Conservation (phyloP, 2,329 filamentous ascomycete species). For the Stachybotrys echinatus region DNA sequence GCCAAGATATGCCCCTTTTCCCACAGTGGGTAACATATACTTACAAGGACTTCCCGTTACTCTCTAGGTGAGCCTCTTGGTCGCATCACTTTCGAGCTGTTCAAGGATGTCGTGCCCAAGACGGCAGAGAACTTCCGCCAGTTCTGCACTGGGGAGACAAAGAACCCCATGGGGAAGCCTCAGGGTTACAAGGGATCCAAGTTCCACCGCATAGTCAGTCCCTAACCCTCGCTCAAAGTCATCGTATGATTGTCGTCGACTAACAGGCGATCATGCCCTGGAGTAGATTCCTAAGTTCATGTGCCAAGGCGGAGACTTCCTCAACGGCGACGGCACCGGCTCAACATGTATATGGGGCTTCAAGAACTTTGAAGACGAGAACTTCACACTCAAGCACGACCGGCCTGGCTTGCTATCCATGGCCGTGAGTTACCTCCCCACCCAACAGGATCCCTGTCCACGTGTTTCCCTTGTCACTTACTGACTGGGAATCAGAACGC, state of each 20-base stretch:
- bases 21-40: no score
- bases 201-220: conserved; percentile 84
- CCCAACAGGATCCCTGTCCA: neutral
- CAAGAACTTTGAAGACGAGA: conserved; percentile 83
- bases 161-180: conserved; percentile 68
- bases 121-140: conserved; percentile 97
- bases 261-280: neutral
- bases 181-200: conserved; percentile 94
- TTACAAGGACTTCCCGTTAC: neutral
- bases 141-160: conserved; percentile 92
- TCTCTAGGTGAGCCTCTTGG: conserved; percentile 73
- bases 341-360: conserved; percentile 83
- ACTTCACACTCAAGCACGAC: conserved; percentile 77
- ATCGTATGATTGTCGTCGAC: neutral
- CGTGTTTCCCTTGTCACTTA: neutral
- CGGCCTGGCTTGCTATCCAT: conserved; percentile 79
- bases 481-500: conserved; percentile 57
- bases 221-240: neutral
- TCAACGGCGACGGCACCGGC: conserved; percentile 89
- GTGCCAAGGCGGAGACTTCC: conserved; percentile 95
- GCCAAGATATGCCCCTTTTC: neutral
- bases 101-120: conserved; percentile 74
- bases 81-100: conserved; percentile 86
- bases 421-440: conserved; percentile 59
- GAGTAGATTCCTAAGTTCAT: conserved; percentile 90